These are phyloP conservation scores for Acanthamoeba castellanii DNA, from an alignment of 208 protist genomes.

Conservation along the genomic window DNA sequence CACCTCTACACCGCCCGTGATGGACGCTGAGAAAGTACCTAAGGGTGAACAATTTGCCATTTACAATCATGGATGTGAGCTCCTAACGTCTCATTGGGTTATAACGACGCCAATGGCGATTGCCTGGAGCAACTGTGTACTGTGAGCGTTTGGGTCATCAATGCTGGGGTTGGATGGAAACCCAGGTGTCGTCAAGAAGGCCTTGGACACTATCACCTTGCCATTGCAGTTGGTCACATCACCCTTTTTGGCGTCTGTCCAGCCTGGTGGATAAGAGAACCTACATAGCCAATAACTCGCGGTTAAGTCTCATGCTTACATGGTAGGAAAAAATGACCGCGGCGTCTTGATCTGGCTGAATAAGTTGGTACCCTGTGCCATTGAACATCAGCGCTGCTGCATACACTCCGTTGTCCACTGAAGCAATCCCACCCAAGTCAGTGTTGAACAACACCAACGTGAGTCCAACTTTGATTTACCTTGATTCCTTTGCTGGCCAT, in stretches of 20 bases:
- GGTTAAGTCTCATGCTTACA: too few species aligned
- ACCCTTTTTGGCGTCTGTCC: neutral
- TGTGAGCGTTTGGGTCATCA: neutral
- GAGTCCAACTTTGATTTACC: neutral
- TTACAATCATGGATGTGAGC: neutral
- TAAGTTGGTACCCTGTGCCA: neutral
- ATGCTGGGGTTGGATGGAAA: neutral
- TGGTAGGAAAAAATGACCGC: too few species aligned
- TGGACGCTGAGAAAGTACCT: constrained; percentile 22
- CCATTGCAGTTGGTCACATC: neutral
- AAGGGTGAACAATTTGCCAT: neutral
- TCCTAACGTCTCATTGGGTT: too few species aligned
- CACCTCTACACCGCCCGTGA: neutral
- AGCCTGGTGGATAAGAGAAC: neutral
- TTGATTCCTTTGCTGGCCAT: neutral
- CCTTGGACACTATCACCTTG: constrained; percentile 7
- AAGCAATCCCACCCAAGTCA: neutral
- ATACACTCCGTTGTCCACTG: constrained; percentile 2
- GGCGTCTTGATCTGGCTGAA: too few species aligned
- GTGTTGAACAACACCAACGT: neutral
- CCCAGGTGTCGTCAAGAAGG: neutral
- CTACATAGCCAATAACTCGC: neutral
- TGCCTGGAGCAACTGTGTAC: neutral
- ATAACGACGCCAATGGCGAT: neutral
- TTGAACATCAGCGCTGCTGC: neutral